Conservation (phyloP, 1,139 yeast species). For the Kurtzmaniella quercitrusa region DNA sequence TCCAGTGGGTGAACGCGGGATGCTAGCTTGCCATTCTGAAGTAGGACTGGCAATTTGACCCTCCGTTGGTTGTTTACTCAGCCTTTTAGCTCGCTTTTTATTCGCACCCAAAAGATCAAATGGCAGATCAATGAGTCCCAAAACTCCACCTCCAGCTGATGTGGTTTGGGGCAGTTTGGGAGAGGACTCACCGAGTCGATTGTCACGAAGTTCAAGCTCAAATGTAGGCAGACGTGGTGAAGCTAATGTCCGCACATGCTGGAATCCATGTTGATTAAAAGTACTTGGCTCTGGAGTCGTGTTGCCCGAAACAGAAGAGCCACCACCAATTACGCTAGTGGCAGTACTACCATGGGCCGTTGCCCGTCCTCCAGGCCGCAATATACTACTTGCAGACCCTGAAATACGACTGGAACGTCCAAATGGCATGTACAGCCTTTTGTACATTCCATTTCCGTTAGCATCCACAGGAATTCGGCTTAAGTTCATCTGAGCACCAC, state of each 20-base stretch:
- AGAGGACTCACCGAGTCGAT: neutral
- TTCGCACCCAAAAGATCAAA: slow-evolving; percentile 27
- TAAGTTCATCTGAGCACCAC: slow-evolving; percentile 16
- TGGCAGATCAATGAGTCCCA: slow-evolving; percentile 5
- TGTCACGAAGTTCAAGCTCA: neutral
- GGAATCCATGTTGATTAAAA: neutral
- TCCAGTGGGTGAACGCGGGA: slow-evolving; percentile 8
- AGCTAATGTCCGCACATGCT: slow-evolving; percentile 1
- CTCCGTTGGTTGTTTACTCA: slow-evolving; percentile 14
- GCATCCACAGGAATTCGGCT: slow-evolving; percentile 6
- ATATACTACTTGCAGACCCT: neutral
- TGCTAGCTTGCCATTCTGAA: slow-evolving; percentile 6
- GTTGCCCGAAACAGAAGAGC: neutral
- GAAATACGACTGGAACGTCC: neutral
- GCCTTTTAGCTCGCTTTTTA: slow-evolving; percentile 23
- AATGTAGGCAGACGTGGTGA: neutral
- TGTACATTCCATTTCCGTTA: neutral
- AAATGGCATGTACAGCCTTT: slow-evolving; percentile 3
- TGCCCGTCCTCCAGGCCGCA: neutral
- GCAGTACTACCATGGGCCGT: neutral
- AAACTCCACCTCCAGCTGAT: slow-evolving; percentile 1
- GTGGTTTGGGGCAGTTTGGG: neutral
- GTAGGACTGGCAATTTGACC: slow-evolving; percentile 12
- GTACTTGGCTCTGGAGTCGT: neutral
- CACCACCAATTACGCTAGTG: neutral